Evolutionary conservation across 768 basidiomycete species (phyloP).

Genomic region (Lactifluus rugatus): DNA sequence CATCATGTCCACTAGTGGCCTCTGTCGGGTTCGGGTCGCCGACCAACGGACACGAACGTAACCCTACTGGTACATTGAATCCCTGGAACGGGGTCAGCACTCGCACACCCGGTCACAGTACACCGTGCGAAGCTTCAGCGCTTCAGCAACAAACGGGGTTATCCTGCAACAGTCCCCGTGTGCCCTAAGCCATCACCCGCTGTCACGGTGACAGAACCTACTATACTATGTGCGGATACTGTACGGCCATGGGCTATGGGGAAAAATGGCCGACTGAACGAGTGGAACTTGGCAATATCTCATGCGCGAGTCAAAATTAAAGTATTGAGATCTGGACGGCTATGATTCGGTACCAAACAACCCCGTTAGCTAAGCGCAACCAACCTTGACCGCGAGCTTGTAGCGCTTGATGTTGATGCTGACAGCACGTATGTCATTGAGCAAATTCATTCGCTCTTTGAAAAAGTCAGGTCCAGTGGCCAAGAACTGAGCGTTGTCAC

Average conservation of each 20-base stretch:
- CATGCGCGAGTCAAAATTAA: background rate
- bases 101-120: background rate
- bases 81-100: background rate
- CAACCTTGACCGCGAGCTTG: background rate
- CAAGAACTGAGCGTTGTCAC: background rate
- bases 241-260: background rate
- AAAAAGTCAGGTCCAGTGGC: background rate
- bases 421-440: background rate
- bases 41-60: constrained; percentile 10
- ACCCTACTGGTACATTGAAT: background rate
- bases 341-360: background rate
- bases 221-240: background rate
- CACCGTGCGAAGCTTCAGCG: constrained; percentile 6
- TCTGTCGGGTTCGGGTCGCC: background rate
- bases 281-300: background rate
- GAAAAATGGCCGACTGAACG: background rate
- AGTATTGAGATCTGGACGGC: background rate
- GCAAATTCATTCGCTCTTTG: background rate
- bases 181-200: constrained; percentile 4
- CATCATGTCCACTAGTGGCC: background rate
- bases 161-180: background rate
- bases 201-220: constrained; percentile 10
- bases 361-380: background rate
- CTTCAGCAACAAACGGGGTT: constrained; percentile 3
- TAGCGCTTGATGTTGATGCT: background rate